Percentiles rank a stretch among this genome's conserved stretches.
phyloP scores from a whole-genome alignment of 352 stramenopile genomes.

The Pythium pyrilobum region DNA sequence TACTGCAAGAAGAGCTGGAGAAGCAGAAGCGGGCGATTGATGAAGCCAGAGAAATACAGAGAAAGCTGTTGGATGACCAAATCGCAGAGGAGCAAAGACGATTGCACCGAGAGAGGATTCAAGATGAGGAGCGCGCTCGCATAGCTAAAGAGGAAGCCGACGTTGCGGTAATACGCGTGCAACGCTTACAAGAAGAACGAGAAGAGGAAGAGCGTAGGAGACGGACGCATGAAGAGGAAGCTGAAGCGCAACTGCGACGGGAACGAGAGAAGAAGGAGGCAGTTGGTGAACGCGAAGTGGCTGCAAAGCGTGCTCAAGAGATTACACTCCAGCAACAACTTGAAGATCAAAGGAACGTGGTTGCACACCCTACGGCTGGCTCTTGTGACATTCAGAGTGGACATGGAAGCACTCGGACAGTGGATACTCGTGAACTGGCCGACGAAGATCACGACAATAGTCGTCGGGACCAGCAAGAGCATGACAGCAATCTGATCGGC shows the following conservation, averaged over 20 bases:
- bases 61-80: constrained; percentile 19
- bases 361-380: too few relatives aligned
- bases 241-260: background rate
- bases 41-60: constrained; percentile 27
- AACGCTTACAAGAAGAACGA: constrained; percentile 22
- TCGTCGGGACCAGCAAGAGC: too few relatives aligned
- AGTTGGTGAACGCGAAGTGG: too few relatives aligned
- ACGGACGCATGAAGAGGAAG: constrained; percentile 4
- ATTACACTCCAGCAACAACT: too few relatives aligned
- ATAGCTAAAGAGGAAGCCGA: constrained; percentile 18
- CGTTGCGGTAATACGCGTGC: constrained; percentile 6
- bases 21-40: constrained; percentile 30
- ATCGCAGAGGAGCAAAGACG: constrained; percentile 15
- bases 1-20: constrained; percentile 27
- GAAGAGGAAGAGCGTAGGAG: constrained; percentile 11
- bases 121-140: constrained; percentile 21
- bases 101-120: constrained; percentile 6
- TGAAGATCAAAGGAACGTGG: too few relatives aligned
- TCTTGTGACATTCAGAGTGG: too few relatives aligned
- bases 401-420: too few relatives aligned
- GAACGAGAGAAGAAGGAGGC: background rate
- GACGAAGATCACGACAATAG: too few relatives aligned
- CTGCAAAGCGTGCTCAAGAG: too few relatives aligned
- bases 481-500: too few relatives aligned
- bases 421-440: too few relatives aligned